phyloP scores from a whole-genome alignment of 371 early-diverging fungal species.

The Rhizopus microsporus region DNA sequence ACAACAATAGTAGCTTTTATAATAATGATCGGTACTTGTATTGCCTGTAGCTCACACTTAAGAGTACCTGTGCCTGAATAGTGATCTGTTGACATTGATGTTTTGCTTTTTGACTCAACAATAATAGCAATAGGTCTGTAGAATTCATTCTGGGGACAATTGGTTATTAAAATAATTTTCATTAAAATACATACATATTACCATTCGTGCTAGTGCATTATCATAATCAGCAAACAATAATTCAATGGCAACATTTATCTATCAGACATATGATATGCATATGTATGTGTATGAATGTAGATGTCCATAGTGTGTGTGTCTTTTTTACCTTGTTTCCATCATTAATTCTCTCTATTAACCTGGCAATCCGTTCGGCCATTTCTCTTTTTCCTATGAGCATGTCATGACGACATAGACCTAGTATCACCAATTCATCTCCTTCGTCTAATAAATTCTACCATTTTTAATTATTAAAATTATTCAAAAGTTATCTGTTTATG shows the following conservation, averaged over 20 bases:
- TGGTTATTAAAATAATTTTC: neutral
- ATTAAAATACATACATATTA: constrained; percentile 1
- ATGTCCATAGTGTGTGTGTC: neutral
- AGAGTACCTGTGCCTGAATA: constrained; percentile 25
- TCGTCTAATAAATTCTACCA: constrained; percentile 16
- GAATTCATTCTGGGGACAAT: constrained; percentile 9
- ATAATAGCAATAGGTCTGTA: constrained; percentile 19
- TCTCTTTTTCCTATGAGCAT: neutral
- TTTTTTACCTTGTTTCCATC: constrained; percentile 16
- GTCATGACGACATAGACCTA: constrained; percentile 9
- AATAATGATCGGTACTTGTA: constrained; percentile 13
- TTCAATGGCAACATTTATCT: constrained; percentile 22
- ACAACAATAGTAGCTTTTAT: constrained; percentile 8
- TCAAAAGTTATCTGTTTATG: neutral
- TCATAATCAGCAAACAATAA: constrained; percentile 18
- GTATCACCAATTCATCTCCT: constrained; percentile 17
- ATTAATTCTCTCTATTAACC: constrained; percentile 14
- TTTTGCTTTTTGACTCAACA: constrained; percentile 15
- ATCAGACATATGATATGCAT: neutral
- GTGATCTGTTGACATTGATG: constrained; percentile 11
- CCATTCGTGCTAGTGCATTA: constrained; percentile 16
- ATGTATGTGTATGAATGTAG: too few species aligned
- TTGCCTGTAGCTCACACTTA: constrained; percentile 17
- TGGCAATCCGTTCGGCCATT: constrained; percentile 17
- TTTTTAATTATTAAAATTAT: neutral